Base-by-base conservation (phyloP, 495 filamentous ascomycete species). In the Rostrohypoxylon terebratum region DNA sequence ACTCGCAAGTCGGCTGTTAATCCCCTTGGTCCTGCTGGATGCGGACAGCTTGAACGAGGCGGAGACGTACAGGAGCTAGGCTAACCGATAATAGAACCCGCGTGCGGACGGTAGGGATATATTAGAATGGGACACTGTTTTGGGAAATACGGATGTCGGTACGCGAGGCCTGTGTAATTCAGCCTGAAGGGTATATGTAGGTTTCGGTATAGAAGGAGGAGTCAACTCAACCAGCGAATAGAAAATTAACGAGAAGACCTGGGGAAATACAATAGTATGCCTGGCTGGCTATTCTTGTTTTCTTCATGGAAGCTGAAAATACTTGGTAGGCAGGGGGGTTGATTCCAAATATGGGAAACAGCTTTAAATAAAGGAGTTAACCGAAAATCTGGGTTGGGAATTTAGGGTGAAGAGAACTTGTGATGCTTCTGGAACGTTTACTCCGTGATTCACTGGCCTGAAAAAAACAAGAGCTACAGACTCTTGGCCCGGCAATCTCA, bases 111-210 rank as follows among this genome's bases (percentile, higher is more conserved):
- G 25, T 60, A 59, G 45, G 34, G 68, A 44, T 66, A 64, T 54
- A 71, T 71, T 71, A 68, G 71, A 48, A 51, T 38, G 20, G 40
- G 16, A 55, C 16, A 13, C 67, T 68, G 45, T 71, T 75, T 68
- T 75, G 28, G 72, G 68, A 68, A 75, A 45, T 71, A 51, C 68
- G 72, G 72, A 75, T 68, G 72, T 71, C 63, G 54, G 60, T 38
- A 63, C 10, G 66, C 62, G 66, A 55, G 51, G 20, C 18, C 25
- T 62, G 61, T 45, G 61, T 40, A 69, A 74, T 74, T 74, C 62
- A 74, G 71, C 61, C 71, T 74, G 71, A 74, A 74, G 62, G 62
- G 62, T 65, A 59, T 66, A 59, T 57, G 71, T 62, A 63, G 33
- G 57, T 69, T 1, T 57, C 21, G 60, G 66, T 53, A 45, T 61